Conservation (phyloP, 1,139 yeast genomes). For the Geotrichum cucujoidarum region DNA sequence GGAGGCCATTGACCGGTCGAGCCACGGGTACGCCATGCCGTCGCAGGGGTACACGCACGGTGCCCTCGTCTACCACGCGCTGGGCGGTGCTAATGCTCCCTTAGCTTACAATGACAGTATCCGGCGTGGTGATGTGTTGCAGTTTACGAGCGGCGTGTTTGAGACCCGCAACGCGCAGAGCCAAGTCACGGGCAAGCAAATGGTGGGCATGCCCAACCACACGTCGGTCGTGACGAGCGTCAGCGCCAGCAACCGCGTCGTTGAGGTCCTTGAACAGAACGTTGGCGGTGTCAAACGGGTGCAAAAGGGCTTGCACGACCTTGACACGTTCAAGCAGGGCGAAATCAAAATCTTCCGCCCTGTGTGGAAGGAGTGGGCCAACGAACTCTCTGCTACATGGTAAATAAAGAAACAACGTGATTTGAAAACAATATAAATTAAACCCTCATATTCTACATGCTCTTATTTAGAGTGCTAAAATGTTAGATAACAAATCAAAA, state of each 20-base stretch:
- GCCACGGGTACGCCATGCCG: slow-evolving; percentile 59
- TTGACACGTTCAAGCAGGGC: slow-evolving; percentile 47
- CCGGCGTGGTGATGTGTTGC: slow-evolving; percentile 46
- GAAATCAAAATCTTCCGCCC: slow-evolving; percentile 52
- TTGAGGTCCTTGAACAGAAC: slow-evolving; percentile 58
- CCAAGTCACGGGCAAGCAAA: slow-evolving; percentile 23
- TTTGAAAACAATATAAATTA: too few species aligned
- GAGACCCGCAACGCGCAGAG: slow-evolving; percentile 29
- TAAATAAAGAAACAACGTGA: slow-evolving; percentile 1
- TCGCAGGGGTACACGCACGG: slow-evolving; percentile 57
- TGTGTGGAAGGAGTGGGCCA: slow-evolving; percentile 52
- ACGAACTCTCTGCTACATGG: slow-evolving; percentile 37
- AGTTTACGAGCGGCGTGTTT: slow-evolving; percentile 45
- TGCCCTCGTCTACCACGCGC: slow-evolving; percentile 45
- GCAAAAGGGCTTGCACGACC: slow-evolving; percentile 42
- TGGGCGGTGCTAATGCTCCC: slow-evolving; percentile 29
- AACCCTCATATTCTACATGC: background rate
- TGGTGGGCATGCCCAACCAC: slow-evolving; percentile 61
- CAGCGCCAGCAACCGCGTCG: slow-evolving; percentile 30
- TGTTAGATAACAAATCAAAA: background rate
- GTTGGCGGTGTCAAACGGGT: slow-evolving; percentile 50
- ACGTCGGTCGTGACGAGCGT: slow-evolving; percentile 53
- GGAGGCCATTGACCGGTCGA: slow-evolving; percentile 55
- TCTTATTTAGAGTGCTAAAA: slow-evolving; percentile 18
- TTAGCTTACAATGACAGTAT: slow-evolving; percentile 32